A percentile compares a stretch with the other conserved stretches of the same genome.
Conservation (phyloP, 441 rosid species). For the Mallotus japonicus region DNA sequence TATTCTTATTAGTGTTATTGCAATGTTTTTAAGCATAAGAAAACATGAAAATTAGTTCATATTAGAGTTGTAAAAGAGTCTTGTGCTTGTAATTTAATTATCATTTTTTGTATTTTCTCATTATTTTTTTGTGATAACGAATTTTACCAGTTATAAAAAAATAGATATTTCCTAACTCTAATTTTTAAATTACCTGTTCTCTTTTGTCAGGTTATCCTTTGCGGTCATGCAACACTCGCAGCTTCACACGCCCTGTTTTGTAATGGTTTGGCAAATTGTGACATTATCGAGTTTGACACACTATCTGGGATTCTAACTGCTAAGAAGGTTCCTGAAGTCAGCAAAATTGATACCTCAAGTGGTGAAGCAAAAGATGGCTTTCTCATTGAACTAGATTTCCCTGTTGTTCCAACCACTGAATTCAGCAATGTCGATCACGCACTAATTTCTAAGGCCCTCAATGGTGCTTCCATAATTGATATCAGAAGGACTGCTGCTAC, state of each 20-base stretch:
- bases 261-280: constrained; percentile 46
- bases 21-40: no score
- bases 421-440: constrained; percentile 32
- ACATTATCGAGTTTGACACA: constrained; percentile 64
- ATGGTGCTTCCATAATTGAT: constrained; percentile 50
- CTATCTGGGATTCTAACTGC: constrained; percentile 68
- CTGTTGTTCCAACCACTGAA: constrained; percentile 35
- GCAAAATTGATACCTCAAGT: constrained; percentile 8
- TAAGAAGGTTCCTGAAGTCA: constrained; percentile 35
- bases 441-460: constrained; percentile 46
- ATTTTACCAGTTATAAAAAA: no score
- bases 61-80: no score
- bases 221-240: constrained; percentile 88
- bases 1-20: no score
- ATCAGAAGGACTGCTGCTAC: constrained; percentile 45
- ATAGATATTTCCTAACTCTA: neutral
- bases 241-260: constrained; percentile 69
- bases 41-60: no score
- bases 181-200: neutral
- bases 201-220: constrained; percentile 49
- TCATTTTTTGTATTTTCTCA: no score
- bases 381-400: constrained; percentile 61
- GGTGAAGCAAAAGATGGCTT: constrained; percentile 33
- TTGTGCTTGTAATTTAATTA: no score
- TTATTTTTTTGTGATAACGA: no score